Percentiles rank a stretch among this genome's conserved stretches.
Evolutionary conservation across 352 stramenopile species (phyloP).

Genomic region (Pythium folliculosum): DNA sequence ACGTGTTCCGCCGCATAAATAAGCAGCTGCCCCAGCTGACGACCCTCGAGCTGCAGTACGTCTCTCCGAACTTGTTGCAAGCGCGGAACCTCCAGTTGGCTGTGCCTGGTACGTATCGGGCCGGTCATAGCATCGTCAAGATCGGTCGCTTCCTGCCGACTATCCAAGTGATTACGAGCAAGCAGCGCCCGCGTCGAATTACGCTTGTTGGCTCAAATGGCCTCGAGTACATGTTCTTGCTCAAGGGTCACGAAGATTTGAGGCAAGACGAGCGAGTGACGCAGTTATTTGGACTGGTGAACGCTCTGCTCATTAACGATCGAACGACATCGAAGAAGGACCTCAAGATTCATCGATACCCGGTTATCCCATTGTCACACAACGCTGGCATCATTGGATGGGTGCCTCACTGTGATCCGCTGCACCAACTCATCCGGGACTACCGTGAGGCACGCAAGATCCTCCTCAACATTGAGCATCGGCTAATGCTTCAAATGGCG

Average conservation of each 20-base stretch:
- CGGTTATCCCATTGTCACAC: constrained; percentile 97
- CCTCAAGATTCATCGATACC: constrained; percentile 98
- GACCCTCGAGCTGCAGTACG: constrained; percentile 96
- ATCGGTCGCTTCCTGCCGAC: constrained; percentile 93
- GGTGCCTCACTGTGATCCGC: constrained; percentile 99
- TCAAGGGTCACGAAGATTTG: constrained; percentile 99
- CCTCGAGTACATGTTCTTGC: constrained; percentile 98
- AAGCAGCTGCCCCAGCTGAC: constrained; percentile 95
- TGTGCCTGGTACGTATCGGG: constrained; percentile 93
- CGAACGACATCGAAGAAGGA: constrained; percentile 97
- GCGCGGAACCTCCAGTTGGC: constrained; percentile 95
- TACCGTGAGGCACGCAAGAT: constrained; percentile 95
- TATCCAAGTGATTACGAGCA: constrained; percentile 98
- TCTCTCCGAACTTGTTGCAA: constrained; percentile 94
- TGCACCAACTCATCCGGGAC: constrained; percentile 98
- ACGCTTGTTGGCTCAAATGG: constrained; percentile 97
- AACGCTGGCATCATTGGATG: constrained; percentile 99
- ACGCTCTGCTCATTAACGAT: constrained; percentile 98
- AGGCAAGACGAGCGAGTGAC: constrained; percentile 99
- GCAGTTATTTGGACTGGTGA: constrained; percentile 99
- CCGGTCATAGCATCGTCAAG: constrained; percentile 78
- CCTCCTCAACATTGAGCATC: constrained; percentile 96
- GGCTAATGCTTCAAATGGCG: constrained; percentile 96
- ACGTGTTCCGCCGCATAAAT: constrained; percentile 94
- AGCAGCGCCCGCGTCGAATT: constrained; percentile 98